phyloP scores from a whole-genome alignment of 1,284 basidiomycete species.

The Trichosporon sp. region DNA sequence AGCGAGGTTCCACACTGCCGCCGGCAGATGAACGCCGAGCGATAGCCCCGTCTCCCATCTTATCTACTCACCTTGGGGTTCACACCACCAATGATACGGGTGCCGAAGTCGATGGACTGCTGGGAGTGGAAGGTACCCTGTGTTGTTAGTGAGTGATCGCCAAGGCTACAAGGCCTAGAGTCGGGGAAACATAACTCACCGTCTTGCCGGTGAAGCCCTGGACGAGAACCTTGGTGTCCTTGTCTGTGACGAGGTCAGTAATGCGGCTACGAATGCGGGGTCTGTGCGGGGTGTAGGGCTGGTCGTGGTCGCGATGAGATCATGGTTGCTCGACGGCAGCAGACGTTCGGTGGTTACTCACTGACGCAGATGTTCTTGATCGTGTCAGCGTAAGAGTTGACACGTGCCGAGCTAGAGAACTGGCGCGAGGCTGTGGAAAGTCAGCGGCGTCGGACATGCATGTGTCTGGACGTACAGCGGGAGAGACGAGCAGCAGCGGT shows the following conservation, averaged over 20 bases:
- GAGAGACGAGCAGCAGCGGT: constrained; percentile 37
- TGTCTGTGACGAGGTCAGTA: constrained; percentile 59
- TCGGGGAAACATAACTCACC: constrained; percentile 60
- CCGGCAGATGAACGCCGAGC: background rate
- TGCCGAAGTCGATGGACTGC: constrained; percentile 87
- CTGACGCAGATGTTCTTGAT: constrained; percentile 86
- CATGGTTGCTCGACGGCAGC: constrained; percentile 3
- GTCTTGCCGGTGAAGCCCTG: constrained; percentile 98
- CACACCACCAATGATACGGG: constrained; percentile 96
- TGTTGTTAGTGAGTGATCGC: constrained; percentile 22
- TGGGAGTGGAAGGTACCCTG: constrained; percentile 96
- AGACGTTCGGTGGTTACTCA: constrained; percentile 33
- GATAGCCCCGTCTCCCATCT: background rate
- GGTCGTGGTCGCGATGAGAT: constrained; percentile 1
- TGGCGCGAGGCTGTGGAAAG: constrained; percentile 46
- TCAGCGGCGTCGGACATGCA: constrained; percentile 2
- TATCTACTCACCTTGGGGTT: constrained; percentile 69
- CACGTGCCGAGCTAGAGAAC: constrained; percentile 72
- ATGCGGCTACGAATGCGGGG: constrained; percentile 14
- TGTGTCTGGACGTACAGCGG: constrained; percentile 34
- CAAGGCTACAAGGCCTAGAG: background rate
- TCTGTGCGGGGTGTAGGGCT: constrained; percentile 10
- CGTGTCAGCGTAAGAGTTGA: constrained; percentile 81
- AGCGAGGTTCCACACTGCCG: background rate
- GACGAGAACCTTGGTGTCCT: constrained; percentile 91